Evolutionary conservation across 208 protist genomes (phyloP), one percentile per base, ranked within the genome.

Genomic region (Wallacemonas collosoma): DNA sequence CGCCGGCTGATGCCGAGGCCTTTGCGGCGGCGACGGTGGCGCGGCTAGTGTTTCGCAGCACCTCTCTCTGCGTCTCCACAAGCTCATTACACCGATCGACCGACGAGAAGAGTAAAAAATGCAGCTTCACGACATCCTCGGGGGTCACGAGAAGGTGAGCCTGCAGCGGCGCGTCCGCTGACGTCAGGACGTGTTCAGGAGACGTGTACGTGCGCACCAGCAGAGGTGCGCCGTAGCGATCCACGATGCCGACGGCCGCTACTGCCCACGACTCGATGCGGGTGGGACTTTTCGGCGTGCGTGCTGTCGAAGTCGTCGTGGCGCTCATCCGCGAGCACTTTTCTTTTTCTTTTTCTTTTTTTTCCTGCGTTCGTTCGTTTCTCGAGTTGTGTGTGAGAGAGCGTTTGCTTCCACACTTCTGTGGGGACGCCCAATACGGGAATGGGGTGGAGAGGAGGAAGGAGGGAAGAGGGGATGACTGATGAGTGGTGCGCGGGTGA

Each of bases 21-120:
- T 74, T 74, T 0, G 44, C 70, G 8, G 58, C 70, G 17, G 51
- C 45, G 2, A 41, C 47, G n/a, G 41, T 17, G 1, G 66, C 60
- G 40, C 60, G 60, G 17, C 60, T 65, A 1, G 60, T 68, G 44
- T 53, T 65, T 14, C 41, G 45, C n/a, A 40, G 54, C 11, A 43
- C 63, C 69, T 68, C n/a, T 47, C 60, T 38, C 8, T 51, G 70
- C 57, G 66, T 43, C 41, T 68, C 65, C 63, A 64, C 79, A 48
- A 83, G 79, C 47, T 91, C 91, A 9, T 93, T 84, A 54, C 88
- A 94, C 9, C 82, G 80, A 63, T 96, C 91, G 35, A 94, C 68
- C 2, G 91, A 90, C 12, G 86, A 81, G 60, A 94, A 93, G 54
- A 96, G 74, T 8, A 94, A 75, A 72, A 96, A 85, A 48, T 96